These are phyloP conservation scores for Conidiobolus incongruus DNA, from an alignment of 371 early-diverging fungal genomes.

Conservation along the genomic window DNA sequence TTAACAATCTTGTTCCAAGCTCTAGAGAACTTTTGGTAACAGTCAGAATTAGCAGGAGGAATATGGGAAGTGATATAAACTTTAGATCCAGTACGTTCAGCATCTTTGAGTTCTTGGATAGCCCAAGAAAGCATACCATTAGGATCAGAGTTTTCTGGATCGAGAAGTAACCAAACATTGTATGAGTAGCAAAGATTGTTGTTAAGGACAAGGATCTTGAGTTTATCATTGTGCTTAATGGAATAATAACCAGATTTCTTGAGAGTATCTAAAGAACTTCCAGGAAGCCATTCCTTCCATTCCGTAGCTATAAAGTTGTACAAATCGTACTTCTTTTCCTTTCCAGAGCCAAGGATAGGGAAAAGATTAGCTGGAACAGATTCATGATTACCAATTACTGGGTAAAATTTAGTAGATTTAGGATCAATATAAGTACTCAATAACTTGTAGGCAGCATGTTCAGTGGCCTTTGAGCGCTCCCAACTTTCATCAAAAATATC, in stretches of 20 bases:
- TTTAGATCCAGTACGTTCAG: conserved; percentile 4
- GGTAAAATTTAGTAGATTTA: conserved; percentile 17
- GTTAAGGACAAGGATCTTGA: conserved; percentile 6
- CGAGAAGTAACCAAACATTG: conserved; percentile 1
- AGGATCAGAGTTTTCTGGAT: conserved; percentile 3
- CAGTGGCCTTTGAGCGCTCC: conserved; percentile 14
- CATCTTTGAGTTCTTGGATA: conserved; percentile 4
- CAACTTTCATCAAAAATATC: conserved; percentile 26
- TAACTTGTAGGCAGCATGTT: conserved; percentile 1
- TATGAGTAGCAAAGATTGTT: conserved; percentile 5
- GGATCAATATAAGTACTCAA: background rate
- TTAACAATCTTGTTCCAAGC: conserved; percentile 3
- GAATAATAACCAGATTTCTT: conserved; percentile 7
- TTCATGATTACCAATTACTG: conserved; percentile 10
- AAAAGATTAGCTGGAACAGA: conserved; percentile 6
- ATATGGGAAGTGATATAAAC: conserved; percentile 5
- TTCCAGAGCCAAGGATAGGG: background rate
- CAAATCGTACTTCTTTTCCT: background rate
- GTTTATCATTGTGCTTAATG: background rate
- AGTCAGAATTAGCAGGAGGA: conserved; percentile 3
- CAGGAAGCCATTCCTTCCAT: conserved; percentile 7
- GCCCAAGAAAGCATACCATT: conserved; percentile 6
- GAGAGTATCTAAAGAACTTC: background rate
- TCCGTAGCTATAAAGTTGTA: conserved; percentile 5
- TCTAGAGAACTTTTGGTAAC: background rate